Evolutionary conservation across 2,329 filamentous ascomycete species (phyloP), one percentile per base, ranked within the genome.

Genomic region (Cryphonectria naterciae): DNA sequence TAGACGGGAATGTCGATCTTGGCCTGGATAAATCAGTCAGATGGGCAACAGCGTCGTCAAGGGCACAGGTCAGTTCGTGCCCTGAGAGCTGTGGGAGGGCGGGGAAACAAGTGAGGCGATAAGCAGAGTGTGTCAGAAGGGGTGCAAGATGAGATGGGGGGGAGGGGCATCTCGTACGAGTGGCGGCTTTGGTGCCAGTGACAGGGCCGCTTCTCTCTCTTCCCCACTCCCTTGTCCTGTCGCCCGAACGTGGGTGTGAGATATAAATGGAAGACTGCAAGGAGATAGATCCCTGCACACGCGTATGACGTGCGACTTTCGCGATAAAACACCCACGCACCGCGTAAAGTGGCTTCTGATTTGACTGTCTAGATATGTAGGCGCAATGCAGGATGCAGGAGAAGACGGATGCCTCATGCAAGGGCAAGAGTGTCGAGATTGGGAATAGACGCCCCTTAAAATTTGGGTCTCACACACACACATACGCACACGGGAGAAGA

Each of bases 281-380:
- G 35, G 54, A 37, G 37, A 41, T 19, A 41, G 63, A 68, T 54
- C 56, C 67, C 67, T 61, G 67, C 28, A 4, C 4, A 41, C 56
- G 67, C 56, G 67, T 65, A 43, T 62, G 67, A 68, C 67, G 67
- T 62, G 67, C 60, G 25, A 68, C 28, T 56, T 63, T 62, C 56
- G 67, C 56, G 67, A 61, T 22, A 37, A 63, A 54, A 68, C 28
- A 25, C 37, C 28, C 39, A 22, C 37, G 37, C 15, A 60, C 52
- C 65, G 65, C 65, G 65, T 67, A 60, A 61, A 67, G 65, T 67
- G 65, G 65, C 22, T n/a, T 67, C 52, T 66, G 46, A n/a, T 32
- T 66, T 25, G 64, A 25, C 35, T 41, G 41, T 25, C 15, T 15
- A 22, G 7, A 65, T 52, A 65, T 52, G 43, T 22, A n/a, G 63